These are phyloP conservation scores for Pichia inconspicua DNA, from an alignment of 1,139 yeast species.

Conservation along the genomic window DNA sequence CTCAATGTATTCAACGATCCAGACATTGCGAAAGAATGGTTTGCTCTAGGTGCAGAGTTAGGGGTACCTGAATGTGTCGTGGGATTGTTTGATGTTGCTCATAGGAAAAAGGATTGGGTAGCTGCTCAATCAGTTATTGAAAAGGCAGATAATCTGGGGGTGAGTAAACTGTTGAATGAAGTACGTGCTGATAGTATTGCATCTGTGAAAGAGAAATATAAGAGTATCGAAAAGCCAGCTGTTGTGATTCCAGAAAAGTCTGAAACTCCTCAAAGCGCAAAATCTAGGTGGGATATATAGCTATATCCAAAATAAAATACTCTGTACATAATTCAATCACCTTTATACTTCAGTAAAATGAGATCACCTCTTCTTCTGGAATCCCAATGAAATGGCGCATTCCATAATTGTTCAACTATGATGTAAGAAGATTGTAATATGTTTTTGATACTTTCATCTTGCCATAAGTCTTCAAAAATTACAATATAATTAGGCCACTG, in stretches of 20 bases:
- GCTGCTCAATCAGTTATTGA: slow-evolving; percentile 17
- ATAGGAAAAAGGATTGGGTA: slow-evolving; percentile 16
- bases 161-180: slow-evolving; percentile 2
- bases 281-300: slow-evolving; percentile 17
- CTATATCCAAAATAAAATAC: not conserved
- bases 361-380: slow-evolving; percentile 71
- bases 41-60: slow-evolving; percentile 67
- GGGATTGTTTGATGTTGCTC: slow-evolving; percentile 61
- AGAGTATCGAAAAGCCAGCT: not conserved
- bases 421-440: not conserved
- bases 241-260: not conserved
- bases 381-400: slow-evolving; percentile 62
- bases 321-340: too few species aligned
- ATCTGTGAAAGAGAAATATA: not conserved
- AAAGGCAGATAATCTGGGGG: slow-evolving; percentile 11
- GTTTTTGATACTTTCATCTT: not conserved
- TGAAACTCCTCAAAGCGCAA: not conserved
- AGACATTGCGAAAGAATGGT: slow-evolving; percentile 69
- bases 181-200: slow-evolving; percentile 6
- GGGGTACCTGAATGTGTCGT: slow-evolving; percentile 56
- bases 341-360: slow-evolving; percentile 24
- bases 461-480: slow-evolving; percentile 42
- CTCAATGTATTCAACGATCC: slow-evolving; percentile 54
- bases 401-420: slow-evolving; percentile 8
- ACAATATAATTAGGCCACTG: slow-evolving; percentile 69